Evolutionary conservation across 2,329 filamentous ascomycete species (phyloP).

Genomic region (Fusarium sp.): DNA sequence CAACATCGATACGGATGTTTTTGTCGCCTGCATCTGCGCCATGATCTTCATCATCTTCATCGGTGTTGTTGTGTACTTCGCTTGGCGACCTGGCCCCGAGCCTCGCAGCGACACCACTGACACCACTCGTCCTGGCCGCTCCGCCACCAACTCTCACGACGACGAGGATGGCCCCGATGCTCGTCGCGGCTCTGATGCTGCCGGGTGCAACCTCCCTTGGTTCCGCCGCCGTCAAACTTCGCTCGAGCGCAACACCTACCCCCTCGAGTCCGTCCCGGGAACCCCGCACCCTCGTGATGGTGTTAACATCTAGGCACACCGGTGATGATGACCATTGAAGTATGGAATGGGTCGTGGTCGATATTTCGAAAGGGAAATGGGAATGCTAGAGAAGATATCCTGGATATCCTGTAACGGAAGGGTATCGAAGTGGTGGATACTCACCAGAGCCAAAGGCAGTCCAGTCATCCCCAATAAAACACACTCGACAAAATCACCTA

Average conservation of each 20-base stretch:
- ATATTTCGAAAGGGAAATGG: background rate
- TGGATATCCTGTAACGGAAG: background rate
- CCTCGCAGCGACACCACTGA: background rate
- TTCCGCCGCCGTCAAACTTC: background rate
- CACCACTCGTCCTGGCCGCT: background rate
- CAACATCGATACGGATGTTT: background rate
- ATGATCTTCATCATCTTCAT: slow-evolving; percentile 2
- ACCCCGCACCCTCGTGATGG: background rate
- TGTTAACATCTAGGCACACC: background rate
- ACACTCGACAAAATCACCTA: background rate
- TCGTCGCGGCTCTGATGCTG: background rate
- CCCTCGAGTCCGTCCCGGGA: background rate
- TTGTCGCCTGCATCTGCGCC: background rate
- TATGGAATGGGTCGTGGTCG: background rate
- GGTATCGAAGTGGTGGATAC: background rate
- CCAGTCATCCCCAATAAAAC: background rate
- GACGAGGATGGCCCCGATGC: background rate
- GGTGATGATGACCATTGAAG: background rate
- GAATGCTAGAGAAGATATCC: background rate
- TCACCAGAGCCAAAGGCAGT: background rate
- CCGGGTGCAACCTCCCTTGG: background rate
- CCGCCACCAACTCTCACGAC: too few species aligned
- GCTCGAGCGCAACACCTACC: background rate
- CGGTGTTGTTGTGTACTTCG: background rate
- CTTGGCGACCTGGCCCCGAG: background rate